A percentile compares a stretch with the other conserved stretches of the same genome.
Evolutionary conservation across 148 eudicot genomes (phyloP).

Genomic region (Silene uniflora): DNA sequence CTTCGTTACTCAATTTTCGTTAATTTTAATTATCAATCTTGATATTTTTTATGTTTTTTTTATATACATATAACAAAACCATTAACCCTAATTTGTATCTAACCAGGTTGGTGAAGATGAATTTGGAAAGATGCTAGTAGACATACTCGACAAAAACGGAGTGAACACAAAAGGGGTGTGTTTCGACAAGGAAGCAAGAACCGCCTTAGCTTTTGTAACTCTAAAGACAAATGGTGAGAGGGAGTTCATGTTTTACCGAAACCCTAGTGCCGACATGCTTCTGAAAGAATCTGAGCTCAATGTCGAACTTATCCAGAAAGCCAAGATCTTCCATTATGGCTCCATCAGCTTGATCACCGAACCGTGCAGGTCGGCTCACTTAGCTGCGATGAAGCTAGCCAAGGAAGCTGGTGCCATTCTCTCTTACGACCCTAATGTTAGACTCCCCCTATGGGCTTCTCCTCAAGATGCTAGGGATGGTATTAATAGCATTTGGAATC

Average conservation of each 20-base stretch:
- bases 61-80: neutral
- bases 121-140: constrained; percentile 59
- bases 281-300: constrained; percentile 36
- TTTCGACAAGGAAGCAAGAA: constrained; percentile 44
- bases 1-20: too few species aligned
- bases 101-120: constrained; percentile 59
- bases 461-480: constrained; percentile 43
- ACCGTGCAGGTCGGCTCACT: constrained; percentile 57
- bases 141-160: constrained; percentile 40
- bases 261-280: constrained; percentile 69
- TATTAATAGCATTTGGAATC: constrained; percentile 53
- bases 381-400: constrained; percentile 49
- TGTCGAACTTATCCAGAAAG: constrained; percentile 37
- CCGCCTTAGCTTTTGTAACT: constrained; percentile 61
- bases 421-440: constrained; percentile 62
- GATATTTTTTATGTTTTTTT: neutral
- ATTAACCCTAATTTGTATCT: too few species aligned
- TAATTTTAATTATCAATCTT: too few species aligned
- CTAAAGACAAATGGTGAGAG: constrained; percentile 43
- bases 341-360: constrained; percentile 57
- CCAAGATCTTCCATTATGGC: constrained; percentile 55
- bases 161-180: constrained; percentile 40
- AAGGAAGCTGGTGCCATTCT: constrained; percentile 45
- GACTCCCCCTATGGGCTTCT: constrained; percentile 63
- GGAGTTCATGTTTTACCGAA: constrained; percentile 63